Base-by-base conservation (phyloP, 2,329 filamentous ascomycete species). In the Fusarium metavorans region DNA sequence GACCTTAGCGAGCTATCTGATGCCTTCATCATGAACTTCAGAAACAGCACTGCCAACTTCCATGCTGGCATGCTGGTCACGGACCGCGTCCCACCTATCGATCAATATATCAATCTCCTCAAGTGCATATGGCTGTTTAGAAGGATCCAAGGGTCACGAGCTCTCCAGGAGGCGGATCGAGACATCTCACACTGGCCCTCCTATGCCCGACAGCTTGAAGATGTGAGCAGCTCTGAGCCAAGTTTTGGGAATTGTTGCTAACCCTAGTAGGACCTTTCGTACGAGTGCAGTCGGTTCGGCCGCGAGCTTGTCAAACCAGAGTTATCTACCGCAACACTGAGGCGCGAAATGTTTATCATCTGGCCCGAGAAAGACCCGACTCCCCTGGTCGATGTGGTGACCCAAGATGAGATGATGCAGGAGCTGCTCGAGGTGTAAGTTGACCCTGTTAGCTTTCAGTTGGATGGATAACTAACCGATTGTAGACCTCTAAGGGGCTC, bases 101-200 rank as follows among this genome's bases (percentile, higher is more conserved):
- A 74, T 6, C 80, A 82, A 60, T 83, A 81, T 39, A 23, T 83
- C 54, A 82, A 78, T 32, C 68, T 83, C 1, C 57, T 83, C 32
- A 83, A 82, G 56, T 83, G 81, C 32, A 62, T 83, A 6, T 83
- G 81, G 80, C 68, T 83, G 37, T 76, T 80, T 39, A 56, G 69
- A 23, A 66, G 60, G 30, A 79, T 80, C 3, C 60, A 72, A 10
- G 50, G 32, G 13, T 77, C 76, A 7, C 66, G 72, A 3, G 43
- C 59, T 16, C 58, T 81, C 1, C 56, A 41, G 5, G 32, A 66
- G 4, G 65, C 70, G 1, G 52, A 68, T 1, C 52, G 67, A 10
- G 76, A 80, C 2, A 74, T 61, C 20, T 83, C 81, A 3, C 81
- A 83, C 37, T 83, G 81, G 81, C 81, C 81, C n/a, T 83, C 81